Percentiles rank a stretch among this genome's conserved stretches.
phyloP scores from a whole-genome alignment of 129 eudicot genomes.

The Cynara cardunculus region DNA sequence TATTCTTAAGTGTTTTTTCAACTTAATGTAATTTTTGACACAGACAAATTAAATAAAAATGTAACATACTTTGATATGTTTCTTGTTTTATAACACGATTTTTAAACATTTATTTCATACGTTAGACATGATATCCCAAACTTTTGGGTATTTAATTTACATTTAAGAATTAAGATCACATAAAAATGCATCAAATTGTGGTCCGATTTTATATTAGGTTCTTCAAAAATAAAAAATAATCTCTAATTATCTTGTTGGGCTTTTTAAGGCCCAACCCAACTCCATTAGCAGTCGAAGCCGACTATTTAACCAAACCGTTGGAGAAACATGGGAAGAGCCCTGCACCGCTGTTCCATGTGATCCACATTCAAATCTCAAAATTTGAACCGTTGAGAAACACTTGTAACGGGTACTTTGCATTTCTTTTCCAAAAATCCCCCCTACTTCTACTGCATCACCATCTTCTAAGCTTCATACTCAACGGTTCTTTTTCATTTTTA shows the following conservation, averaged over 20 bases:
- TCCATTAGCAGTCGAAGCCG: neutral
- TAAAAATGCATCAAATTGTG: too few relatives aligned
- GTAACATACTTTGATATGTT: neutral
- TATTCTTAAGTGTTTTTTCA: neutral
- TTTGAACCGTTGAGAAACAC: conserved; percentile 12
- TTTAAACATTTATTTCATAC: neutral
- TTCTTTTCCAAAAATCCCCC: neutral
- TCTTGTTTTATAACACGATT: neutral
- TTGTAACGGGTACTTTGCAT: conserved; percentile 48
- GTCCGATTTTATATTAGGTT: too few relatives aligned
- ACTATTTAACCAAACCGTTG: neutral
- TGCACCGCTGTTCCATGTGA: conserved; percentile 27
- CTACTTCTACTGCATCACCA: neutral
- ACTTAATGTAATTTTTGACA: neutral
- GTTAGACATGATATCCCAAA: neutral
- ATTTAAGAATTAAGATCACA: too few relatives aligned
- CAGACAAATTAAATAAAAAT: neutral
- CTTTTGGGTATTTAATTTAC: neutral
- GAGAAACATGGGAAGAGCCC: conserved; percentile 16
- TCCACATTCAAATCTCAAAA: conserved; percentile 14
- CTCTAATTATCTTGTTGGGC: neutral
- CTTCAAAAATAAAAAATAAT: too few relatives aligned
- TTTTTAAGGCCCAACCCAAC: neutral
- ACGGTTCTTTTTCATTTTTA: neutral
- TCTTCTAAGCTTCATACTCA: neutral